Percentiles rank a stretch among this genome's conserved stretches.
These are phyloP conservation scores for Crucihimalaya himalaica DNA, from an alignment of 345 rosid species.

Conservation along the genomic window DNA sequence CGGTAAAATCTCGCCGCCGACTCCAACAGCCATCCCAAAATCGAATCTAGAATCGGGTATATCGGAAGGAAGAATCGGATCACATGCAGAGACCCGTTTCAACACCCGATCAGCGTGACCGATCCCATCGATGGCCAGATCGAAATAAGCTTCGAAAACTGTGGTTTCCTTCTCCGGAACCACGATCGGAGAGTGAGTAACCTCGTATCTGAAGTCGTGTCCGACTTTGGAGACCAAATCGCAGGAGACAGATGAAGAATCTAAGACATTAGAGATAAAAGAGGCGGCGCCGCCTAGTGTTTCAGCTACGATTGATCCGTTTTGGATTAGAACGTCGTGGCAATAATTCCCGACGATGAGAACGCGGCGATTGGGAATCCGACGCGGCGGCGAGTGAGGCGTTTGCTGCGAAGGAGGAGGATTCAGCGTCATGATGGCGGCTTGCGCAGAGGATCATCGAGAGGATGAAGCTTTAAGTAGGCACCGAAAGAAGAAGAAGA, in stretches of 20 bases:
- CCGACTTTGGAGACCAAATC: conserved; percentile 74
- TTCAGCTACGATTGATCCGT: conserved; percentile 59
- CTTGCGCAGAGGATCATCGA: conserved; percentile 37
- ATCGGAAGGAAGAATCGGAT: conserved; percentile 67
- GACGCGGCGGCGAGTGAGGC: conserved; percentile 21
- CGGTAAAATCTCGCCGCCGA: conserved; percentile 89
- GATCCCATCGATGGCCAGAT: conserved; percentile 37
- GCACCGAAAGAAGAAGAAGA: neutral
- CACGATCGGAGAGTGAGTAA: conserved; percentile 48
- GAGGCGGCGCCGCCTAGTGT: conserved; percentile 97
- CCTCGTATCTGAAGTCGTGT: conserved; percentile 61
- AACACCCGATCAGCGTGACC: conserved; percentile 67
- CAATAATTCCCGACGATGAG: conserved; percentile 88
- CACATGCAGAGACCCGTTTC: conserved; percentile 71
- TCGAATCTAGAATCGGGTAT: conserved; percentile 59
- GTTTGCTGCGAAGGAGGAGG: conserved; percentile 32
- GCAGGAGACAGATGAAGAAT: conserved; percentile 57
- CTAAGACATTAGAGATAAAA: conserved; percentile 69
- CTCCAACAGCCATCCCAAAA: conserved; percentile 93
- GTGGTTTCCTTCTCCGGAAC: conserved; percentile 58
- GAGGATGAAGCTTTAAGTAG: neutral
- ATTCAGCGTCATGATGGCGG: conserved; percentile 29
- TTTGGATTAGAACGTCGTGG: conserved; percentile 82
- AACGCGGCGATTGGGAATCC: conserved; percentile 44
- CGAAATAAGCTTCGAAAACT: conserved; percentile 79